Conservation (phyloP, 306 rosid genomes). For the Coriaria nepalensis region DNA sequence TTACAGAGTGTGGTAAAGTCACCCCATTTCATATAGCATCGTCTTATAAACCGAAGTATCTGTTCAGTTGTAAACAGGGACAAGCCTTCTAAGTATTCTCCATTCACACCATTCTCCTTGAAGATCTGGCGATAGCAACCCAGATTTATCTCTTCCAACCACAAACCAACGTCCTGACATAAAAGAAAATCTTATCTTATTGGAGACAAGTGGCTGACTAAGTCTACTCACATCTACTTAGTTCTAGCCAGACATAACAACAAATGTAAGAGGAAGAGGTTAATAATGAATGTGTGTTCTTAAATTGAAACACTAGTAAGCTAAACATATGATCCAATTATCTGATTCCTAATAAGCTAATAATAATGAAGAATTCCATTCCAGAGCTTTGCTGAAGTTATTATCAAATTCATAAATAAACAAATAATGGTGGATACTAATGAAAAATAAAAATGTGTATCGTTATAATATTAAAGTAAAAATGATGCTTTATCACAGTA, state of each 20-base stretch:
- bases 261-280: no score
- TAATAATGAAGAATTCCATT: background rate
- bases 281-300: no score
- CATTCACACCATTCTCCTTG: conserved; percentile 92
- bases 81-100: conserved; percentile 97
- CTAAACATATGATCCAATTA: no score
- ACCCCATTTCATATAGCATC: conserved; percentile 99
- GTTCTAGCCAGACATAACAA: no score
- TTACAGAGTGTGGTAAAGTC: conserved; percentile 92
- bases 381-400: background rate
- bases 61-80: conserved; percentile 98
- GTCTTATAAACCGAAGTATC: conserved; percentile 94
- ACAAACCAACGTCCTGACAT: conserved; percentile 89
- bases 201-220: no score
- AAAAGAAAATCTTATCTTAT: no score
- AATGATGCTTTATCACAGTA: no score
- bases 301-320: no score
- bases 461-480: no score
- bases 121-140: conserved; percentile 84
- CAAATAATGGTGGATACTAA: background rate
- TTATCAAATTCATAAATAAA: background rate
- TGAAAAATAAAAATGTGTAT: background rate
- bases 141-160: conserved; percentile 93
- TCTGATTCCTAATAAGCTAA: conserved; percentile 3
- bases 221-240: no score